Conservation (phyloP, 768 basidiomycete genomes). For the Suillus weaverae region DNA sequence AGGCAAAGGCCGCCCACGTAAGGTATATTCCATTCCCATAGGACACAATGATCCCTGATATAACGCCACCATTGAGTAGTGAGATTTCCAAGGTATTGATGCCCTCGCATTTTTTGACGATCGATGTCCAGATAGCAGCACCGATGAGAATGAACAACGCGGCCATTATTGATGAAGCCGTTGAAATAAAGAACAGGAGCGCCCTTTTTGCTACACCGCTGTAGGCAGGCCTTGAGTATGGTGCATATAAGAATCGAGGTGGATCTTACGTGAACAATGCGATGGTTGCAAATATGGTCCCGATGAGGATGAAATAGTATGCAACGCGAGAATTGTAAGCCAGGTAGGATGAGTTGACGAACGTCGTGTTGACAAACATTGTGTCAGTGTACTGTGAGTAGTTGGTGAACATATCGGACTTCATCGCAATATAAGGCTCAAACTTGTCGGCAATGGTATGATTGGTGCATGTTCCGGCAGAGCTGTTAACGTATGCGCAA, state of each 20-base stretch:
- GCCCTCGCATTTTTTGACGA: slow-evolving; percentile 60
- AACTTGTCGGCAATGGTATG: slow-evolving; percentile 58
- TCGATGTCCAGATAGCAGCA: slow-evolving; percentile 75
- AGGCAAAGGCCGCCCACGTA: slow-evolving; percentile 74
- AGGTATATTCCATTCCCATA: slow-evolving; percentile 63
- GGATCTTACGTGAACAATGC: slow-evolving; percentile 64
- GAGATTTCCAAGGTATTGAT: slow-evolving; percentile 56
- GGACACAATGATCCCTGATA: slow-evolving; percentile 64
- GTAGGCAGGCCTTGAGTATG: slow-evolving; percentile 12
- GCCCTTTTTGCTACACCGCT: slow-evolving; percentile 71
- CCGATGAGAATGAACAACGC: slow-evolving; percentile 66
- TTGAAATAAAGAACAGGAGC: slow-evolving; percentile 66
- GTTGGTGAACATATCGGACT: slow-evolving; percentile 66
- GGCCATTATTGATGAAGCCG: slow-evolving; percentile 58
- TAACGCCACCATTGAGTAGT: slow-evolving; percentile 24
- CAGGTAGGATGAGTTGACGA: slow-evolving; percentile 60
- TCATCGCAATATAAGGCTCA: slow-evolving; percentile 62
- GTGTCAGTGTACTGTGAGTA: slow-evolving; percentile 55
- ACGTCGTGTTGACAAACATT: slow-evolving; percentile 53
- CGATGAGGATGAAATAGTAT: slow-evolving; percentile 74
- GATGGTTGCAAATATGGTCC: slow-evolving; percentile 63
- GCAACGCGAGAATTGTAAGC: slow-evolving; percentile 66
- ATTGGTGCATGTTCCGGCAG: slow-evolving; percentile 65
- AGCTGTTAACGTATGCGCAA: slow-evolving; percentile 67
- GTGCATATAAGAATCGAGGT: slow-evolving; percentile 6